phyloP scores from a whole-genome alignment of 1,139 yeast species.

The Sporopachydermia cereana region DNA sequence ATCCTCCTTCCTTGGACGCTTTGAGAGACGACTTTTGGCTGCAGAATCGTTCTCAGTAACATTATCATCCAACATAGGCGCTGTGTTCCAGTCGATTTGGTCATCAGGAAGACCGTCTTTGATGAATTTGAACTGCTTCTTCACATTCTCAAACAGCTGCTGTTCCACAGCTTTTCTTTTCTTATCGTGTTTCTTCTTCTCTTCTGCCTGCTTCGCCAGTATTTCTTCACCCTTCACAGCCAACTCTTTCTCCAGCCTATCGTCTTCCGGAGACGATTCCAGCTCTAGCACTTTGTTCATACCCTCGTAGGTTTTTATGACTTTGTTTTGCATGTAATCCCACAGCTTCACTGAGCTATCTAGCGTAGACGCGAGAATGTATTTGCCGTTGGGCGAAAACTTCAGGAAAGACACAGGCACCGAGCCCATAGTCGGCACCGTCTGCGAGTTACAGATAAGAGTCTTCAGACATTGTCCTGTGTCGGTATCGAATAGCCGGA shows the following conservation, averaged over 20 bases:
- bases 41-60: background rate
- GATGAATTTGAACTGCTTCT: background rate
- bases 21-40: background rate
- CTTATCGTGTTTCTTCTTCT: background rate
- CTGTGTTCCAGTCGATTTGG: background rate
- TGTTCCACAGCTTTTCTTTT: background rate
- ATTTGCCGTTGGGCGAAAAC: constrained; percentile 76
- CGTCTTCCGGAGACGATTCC: background rate
- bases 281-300: background rate
- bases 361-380: constrained; percentile 63
- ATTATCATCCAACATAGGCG: background rate
- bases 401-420: constrained; percentile 67
- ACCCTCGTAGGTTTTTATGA: constrained; percentile 54
- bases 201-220: background rate
- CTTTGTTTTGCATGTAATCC: constrained; percentile 72
- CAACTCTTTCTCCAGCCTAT: background rate
- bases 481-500: constrained; percentile 75
- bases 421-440: constrained; percentile 30
- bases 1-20: background rate
- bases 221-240: background rate
- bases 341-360: constrained; percentile 72
- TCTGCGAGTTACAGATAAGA: constrained; percentile 44
- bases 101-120: constrained; percentile 3
- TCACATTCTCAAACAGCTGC: background rate
- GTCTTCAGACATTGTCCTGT: constrained; percentile 91